phyloP scores from a whole-genome alignment of 2,329 filamentous ascomycete genomes.

The Zasmidium citrigriseum region DNA sequence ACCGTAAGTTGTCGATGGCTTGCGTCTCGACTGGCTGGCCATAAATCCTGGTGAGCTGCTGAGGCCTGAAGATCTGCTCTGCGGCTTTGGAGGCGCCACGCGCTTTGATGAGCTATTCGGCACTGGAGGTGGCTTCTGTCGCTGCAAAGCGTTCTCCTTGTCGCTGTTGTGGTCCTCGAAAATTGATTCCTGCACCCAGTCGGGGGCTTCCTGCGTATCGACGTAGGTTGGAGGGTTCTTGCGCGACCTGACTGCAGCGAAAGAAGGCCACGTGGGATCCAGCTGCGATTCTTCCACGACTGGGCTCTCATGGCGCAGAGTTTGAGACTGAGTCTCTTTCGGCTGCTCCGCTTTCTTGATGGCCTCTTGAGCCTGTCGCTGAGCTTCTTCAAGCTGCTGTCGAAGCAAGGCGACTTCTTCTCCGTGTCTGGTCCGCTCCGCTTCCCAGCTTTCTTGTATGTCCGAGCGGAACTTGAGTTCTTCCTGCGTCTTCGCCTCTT shows the following conservation, averaged over 20 bases:
- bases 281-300: constrained; percentile 21
- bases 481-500: not conserved
- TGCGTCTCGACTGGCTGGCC: not conserved
- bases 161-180: not conserved
- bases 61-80: too few relatives aligned
- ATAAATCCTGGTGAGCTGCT: constrained; percentile 30
- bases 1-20: not conserved
- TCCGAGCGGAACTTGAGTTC: not conserved
- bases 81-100: not conserved
- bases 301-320: not conserved
- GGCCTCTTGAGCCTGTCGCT: too few relatives aligned
- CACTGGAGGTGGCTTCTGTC: constrained; percentile 22
- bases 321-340: not conserved
- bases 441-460: not conserved
- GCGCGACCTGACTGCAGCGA: not conserved
- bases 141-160: constrained; percentile 8
- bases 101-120: constrained; percentile 32
- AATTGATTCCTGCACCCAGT: not conserved
- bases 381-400: not conserved
- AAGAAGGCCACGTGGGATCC: not conserved
- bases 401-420: not conserved
- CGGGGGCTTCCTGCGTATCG: not conserved
- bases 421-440: not conserved
- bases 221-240: not conserved
- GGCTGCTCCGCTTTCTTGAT: not conserved